Evolutionary conservation across 2,329 filamentous ascomycete genomes (phyloP).

Genomic region (Pyrenochaeta sp.): DNA sequence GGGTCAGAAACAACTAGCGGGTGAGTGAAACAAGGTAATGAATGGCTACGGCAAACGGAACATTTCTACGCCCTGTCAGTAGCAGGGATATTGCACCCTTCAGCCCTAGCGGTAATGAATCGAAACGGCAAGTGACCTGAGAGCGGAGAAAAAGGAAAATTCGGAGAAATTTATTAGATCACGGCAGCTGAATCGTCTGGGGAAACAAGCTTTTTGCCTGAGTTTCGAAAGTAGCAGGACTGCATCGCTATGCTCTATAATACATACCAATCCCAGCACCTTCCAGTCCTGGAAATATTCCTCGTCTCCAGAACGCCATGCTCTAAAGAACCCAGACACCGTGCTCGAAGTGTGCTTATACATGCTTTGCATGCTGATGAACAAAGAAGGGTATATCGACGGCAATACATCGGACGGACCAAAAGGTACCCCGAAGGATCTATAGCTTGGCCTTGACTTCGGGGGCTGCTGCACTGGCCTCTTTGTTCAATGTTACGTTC

Average conservation of each 20-base stretch:
- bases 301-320: conserved; percentile 14
- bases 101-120: not conserved
- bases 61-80: not conserved
- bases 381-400: not conserved
- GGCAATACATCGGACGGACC: not conserved
- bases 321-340: conserved; percentile 15
- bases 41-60: not conserved
- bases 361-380: not conserved
- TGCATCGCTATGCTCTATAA: not conserved
- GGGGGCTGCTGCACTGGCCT: conserved; percentile 74
- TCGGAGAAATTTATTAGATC: not conserved
- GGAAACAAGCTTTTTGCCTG: not conserved
- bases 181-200: not conserved
- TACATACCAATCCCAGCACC: conserved; percentile 2
- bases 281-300: not conserved
- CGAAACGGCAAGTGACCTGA: not conserved
- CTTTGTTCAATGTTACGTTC: conserved; percentile 82
- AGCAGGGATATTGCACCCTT: not conserved
- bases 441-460: conserved; percentile 60
- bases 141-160: not conserved
- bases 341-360: conserved; percentile 3
- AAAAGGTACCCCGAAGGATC: not conserved
- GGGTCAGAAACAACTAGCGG: conserved; percentile 1
- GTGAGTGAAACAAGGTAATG: conserved; percentile 8
- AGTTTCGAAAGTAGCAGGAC: not conserved